phyloP scores from a whole-genome alignment of 2,329 filamentous ascomycete species.

The Furcasterigmium sp. region DNA sequence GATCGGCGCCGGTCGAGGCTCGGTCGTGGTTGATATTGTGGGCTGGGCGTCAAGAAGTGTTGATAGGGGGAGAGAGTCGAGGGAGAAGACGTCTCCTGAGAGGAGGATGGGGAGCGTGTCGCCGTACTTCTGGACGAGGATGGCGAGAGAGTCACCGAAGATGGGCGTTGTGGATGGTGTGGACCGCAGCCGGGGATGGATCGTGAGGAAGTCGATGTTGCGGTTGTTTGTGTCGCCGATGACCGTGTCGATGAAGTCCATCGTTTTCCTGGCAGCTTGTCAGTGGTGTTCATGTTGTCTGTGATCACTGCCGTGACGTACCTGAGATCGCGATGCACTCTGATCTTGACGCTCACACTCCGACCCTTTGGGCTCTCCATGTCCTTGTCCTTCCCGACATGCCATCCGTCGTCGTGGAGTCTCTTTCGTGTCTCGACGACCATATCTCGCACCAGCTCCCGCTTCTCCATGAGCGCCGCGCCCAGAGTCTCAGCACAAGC shows the following conservation, averaged over 20 bases:
- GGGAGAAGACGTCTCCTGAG: constrained; percentile 64
- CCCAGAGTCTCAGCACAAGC: constrained; percentile 64
- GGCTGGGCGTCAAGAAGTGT: constrained; percentile 24
- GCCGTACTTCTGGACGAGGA: constrained; percentile 47
- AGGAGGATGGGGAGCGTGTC: constrained; percentile 56
- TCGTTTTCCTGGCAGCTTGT: constrained; percentile 34
- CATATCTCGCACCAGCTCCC: constrained; percentile 62
- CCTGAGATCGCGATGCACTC: constrained; percentile 61
- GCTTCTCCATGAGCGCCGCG: constrained; percentile 62
- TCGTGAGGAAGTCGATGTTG: constrained; percentile 63
- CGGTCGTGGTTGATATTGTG: constrained; percentile 16
- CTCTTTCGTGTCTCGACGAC: constrained; percentile 50
- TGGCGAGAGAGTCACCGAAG: constrained; percentile 53
- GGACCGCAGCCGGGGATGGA: constrained; percentile 59
- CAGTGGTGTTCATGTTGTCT: background rate
- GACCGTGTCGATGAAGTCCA: constrained; percentile 59
- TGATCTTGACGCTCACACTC: constrained; percentile 66
- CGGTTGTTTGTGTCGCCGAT: constrained; percentile 45
- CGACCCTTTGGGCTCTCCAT: constrained; percentile 38
- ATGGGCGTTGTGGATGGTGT: constrained; percentile 60
- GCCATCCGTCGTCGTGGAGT: constrained; percentile 49
- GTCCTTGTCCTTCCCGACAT: constrained; percentile 37
- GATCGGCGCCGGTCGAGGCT: too few relatives aligned
- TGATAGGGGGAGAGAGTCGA: constrained; percentile 42
- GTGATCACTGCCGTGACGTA: constrained; percentile 14